A percentile compares a stretch with the other conserved stretches of the same genome.
These are phyloP conservation scores for Fomitopsis pulvina DNA, from an alignment of 768 basidiomycete species.

Conservation along the genomic window DNA sequence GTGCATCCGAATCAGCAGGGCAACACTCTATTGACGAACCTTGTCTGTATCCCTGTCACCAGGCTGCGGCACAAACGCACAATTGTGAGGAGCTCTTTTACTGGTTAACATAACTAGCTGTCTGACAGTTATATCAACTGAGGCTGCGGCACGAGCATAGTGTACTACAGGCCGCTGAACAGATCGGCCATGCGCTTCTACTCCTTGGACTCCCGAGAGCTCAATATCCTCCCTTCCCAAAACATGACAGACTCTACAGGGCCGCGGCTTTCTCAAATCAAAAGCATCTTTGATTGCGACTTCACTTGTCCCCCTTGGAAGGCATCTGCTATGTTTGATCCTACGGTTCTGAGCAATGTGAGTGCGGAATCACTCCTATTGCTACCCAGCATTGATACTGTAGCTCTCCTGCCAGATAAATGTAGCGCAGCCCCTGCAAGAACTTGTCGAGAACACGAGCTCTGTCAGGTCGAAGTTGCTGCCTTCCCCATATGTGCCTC, in stretches of 20 bases:
- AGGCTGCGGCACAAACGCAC: no score
- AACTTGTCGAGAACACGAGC: conserved; percentile 3
- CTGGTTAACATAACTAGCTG: no score
- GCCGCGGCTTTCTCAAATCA: background rate
- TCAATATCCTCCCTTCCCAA: conserved; percentile 19
- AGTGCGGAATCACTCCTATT: background rate
- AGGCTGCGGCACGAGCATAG: no score
- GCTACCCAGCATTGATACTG: no score
- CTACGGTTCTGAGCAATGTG: conserved; percentile 7
- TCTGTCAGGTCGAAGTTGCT: background rate
- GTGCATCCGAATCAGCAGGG: no score
- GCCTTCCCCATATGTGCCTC: no score
- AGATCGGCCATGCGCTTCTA: conserved; percentile 59
- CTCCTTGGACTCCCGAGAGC: conserved; percentile 33
- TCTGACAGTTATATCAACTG: no score
- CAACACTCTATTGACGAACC: no score
- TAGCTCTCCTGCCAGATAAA: conserved; percentile 4
- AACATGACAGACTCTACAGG: background rate
- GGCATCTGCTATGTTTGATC: conserved; percentile 1
- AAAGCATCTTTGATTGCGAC: conserved; percentile 1
- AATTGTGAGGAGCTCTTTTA: no score
- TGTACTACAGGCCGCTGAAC: conserved; percentile 39
- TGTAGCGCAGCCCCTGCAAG: conserved; percentile 6
- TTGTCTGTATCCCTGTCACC: no score
- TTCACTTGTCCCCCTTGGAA: background rate